Conservation (phyloP, 2,329 filamentous ascomycete genomes). For the Macrophomina tecta region DNA sequence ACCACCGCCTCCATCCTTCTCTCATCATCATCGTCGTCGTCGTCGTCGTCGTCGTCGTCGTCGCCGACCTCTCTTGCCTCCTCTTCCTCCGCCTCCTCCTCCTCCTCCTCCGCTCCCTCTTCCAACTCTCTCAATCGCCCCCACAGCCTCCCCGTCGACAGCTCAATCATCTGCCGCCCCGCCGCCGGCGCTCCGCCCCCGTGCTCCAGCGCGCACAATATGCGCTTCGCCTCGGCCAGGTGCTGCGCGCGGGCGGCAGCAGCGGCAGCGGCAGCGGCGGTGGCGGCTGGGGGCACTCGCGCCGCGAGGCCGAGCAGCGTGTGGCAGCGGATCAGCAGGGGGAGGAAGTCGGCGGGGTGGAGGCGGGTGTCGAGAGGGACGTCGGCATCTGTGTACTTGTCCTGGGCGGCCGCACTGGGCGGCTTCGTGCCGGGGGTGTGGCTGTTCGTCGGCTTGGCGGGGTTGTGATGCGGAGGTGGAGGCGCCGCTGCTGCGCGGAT, state of each 20-base stretch:
- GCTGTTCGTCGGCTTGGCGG: too few relatives aligned
- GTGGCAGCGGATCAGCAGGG: constrained; percentile 2
- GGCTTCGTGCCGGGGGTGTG: neutral
- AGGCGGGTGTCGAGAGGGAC: neutral
- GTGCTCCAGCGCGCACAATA: neutral
- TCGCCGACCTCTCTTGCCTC: neutral
- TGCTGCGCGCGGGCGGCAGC: neutral
- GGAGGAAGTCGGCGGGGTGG: neutral
- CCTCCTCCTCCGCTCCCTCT: neutral
- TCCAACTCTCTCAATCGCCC: neutral
- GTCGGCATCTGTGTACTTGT: too few relatives aligned
- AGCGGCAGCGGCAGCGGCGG: too few relatives aligned
- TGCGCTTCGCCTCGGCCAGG: neutral
- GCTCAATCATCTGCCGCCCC: neutral
- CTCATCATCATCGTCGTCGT: neutral
- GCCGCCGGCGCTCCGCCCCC: neutral
- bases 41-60: neutral
- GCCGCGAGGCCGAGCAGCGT: constrained; percentile 5
- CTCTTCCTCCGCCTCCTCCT: neutral
- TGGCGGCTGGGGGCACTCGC: neutral
- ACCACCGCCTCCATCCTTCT: neutral
- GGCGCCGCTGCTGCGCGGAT: neutral
- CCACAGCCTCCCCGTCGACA: neutral
- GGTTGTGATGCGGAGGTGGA: neutral
- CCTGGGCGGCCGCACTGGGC: neutral